phyloP scores from a whole-genome alignment of 257 asterid species.

The Echites panduratus region DNA sequence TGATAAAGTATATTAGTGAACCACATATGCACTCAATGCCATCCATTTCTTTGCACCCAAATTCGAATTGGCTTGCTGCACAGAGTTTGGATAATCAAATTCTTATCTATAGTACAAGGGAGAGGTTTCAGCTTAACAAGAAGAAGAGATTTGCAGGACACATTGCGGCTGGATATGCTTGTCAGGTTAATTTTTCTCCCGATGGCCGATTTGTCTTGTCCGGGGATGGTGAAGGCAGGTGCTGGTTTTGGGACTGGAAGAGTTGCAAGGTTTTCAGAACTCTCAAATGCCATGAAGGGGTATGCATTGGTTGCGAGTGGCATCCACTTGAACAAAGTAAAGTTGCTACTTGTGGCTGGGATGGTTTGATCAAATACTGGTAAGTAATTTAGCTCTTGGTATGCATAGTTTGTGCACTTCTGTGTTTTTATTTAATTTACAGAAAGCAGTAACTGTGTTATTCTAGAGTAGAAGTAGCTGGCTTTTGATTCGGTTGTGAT shows the following conservation, averaged over 20 bases:
- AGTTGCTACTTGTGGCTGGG: slow-evolving; percentile 99
- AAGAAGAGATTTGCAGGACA: slow-evolving; percentile 99
- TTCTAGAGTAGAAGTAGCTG: neutral
- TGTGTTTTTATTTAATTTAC: too few relatives aligned
- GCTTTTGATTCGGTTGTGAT: neutral
- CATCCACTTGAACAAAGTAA: slow-evolving; percentile 99
- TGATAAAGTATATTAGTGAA: slow-evolving; percentile 92
- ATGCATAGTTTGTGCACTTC: neutral
- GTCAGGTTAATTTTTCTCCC: slow-evolving; percentile 97
- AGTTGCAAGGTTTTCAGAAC: slow-evolving; percentile 93
- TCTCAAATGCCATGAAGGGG: slow-evolving; percentile 92
- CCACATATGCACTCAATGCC: slow-evolving; percentile 99
- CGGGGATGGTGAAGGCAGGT: slow-evolving; percentile 96
- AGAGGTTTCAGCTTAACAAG: slow-evolving; percentile 93
- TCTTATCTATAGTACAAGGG: slow-evolving; percentile 87
- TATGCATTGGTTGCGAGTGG: slow-evolving; percentile 90
- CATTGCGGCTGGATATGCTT: slow-evolving; percentile 92
- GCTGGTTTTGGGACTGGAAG: slow-evolving; percentile 99
- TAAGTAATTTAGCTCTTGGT: slow-evolving; percentile 28
- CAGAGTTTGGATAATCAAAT: slow-evolving; percentile 99
- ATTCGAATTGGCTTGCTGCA: slow-evolving; percentile 93
- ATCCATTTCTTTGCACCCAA: slow-evolving; percentile 78
- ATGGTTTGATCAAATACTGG: slow-evolving; percentile 99
- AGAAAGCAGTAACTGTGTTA: too few relatives aligned
- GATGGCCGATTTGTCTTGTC: slow-evolving; percentile 97